Percentiles rank a stretch among this genome's conserved stretches.
Evolutionary conservation across 2,329 filamentous ascomycete species (phyloP).

Genomic region (Cladosporium sp.): DNA sequence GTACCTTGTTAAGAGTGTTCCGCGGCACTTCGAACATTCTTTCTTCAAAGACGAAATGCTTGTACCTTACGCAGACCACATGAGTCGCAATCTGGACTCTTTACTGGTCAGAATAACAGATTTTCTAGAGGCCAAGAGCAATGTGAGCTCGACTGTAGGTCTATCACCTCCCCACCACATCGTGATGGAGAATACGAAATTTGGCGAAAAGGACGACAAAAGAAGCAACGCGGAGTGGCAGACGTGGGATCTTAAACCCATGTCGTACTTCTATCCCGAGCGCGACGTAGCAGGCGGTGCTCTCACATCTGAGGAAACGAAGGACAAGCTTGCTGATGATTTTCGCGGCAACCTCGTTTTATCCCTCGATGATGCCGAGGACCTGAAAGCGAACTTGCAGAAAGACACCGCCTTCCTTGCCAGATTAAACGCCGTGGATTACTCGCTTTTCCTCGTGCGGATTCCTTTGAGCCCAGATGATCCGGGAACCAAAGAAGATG

Average conservation of each 20-base stretch:
- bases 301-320: constrained; percentile 61
- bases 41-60: constrained; percentile 67
- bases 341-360: constrained; percentile 64
- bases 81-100: constrained; percentile 56
- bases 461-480: constrained; percentile 35
- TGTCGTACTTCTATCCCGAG: constrained; percentile 71
- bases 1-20: constrained; percentile 68
- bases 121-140: constrained; percentile 55
- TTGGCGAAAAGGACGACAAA: constrained; percentile 50
- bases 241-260: constrained; percentile 70
- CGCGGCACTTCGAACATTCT: constrained; percentile 63
- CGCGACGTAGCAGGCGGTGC: constrained; percentile 63
- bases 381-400: constrained; percentile 53
- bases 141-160: constrained; percentile 58
- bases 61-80: constrained; percentile 61
- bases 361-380: constrained; percentile 50
- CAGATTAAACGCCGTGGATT: constrained; percentile 65
- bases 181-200: constrained; percentile 72
- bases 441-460: constrained; percentile 68
- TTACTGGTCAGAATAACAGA: constrained; percentile 69
- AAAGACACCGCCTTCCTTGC: constrained; percentile 62
- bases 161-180: constrained; percentile 67
- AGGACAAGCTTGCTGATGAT: constrained; percentile 61
- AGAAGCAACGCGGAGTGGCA: constrained; percentile 53
- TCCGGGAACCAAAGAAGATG: constrained; percentile 17